Evolutionary conservation across 1,284 basidiomycete genomes (phyloP).

Genomic region (Naganishia cerealis): DNA sequence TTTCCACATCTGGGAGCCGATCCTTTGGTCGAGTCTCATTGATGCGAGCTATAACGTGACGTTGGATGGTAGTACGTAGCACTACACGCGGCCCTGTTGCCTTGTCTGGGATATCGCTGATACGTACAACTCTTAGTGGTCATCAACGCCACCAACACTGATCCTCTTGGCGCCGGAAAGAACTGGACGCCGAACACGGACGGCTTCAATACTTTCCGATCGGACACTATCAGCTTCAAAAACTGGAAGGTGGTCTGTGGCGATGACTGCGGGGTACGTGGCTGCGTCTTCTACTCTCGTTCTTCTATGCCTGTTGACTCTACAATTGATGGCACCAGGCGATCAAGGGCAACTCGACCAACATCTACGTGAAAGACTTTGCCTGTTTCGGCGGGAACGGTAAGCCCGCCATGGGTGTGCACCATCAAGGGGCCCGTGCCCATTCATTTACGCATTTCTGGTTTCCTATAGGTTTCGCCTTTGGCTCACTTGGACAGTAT

Average conservation of each 20-base stretch:
- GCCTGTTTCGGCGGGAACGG: not conserved
- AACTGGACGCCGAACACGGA: slow-evolving; percentile 4
- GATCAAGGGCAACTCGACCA: slow-evolving; percentile 1
- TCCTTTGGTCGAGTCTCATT: slow-evolving; percentile 14
- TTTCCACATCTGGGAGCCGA: slow-evolving; percentile 12
- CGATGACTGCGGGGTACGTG: not conserved
- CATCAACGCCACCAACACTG: slow-evolving; percentile 2
- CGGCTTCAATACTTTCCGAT: slow-evolving; percentile 5
- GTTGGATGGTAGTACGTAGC: slow-evolving; percentile 8
- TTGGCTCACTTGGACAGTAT: not conserved
- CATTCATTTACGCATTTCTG: not conserved
- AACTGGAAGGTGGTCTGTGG: slow-evolving; percentile 3
- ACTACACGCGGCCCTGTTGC: no score
- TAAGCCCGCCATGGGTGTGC: not conserved
- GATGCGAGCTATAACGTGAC: slow-evolving; percentile 13
- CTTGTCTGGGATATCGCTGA: no score
- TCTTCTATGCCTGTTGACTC: not conserved
- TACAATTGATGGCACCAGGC: not conserved
- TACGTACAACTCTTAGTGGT: not conserved
- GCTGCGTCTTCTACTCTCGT: no score
- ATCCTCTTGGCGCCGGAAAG: slow-evolving; percentile 1
- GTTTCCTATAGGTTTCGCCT: not conserved
- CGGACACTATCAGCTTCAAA: not conserved
- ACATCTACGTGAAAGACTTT: not conserved
- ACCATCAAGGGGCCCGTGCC: not conserved